These are phyloP conservation scores for Haberlea rhodopensis DNA, from an alignment of 257 asterid species.

Conservation along the genomic window DNA sequence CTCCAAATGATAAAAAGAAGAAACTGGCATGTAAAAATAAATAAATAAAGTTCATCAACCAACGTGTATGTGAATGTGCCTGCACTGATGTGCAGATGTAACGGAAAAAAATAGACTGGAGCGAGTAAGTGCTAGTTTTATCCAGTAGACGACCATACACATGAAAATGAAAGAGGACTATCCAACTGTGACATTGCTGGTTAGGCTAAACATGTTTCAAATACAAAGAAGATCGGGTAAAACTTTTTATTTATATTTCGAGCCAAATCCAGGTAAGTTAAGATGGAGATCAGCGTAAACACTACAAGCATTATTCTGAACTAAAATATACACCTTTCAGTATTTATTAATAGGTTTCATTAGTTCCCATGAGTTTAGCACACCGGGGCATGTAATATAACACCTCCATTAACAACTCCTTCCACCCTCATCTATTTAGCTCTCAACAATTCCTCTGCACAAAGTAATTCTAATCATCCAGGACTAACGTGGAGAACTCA, in stretches of 20 bases:
- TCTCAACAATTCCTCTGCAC: conserved; percentile 13
- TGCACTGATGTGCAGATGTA: conserved; percentile 1
- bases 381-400: too few species aligned
- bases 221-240: neutral
- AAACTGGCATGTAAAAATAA: neutral
- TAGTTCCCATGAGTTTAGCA: conserved; percentile 17
- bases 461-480: neutral
- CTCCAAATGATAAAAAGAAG: conserved; percentile 10
- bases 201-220: conserved; percentile 14
- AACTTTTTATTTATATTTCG: neutral
- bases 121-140: neutral
- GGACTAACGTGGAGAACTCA: conserved; percentile 40
- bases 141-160: conserved; percentile 4
- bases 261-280: conserved; percentile 8
- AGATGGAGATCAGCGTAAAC: conserved; percentile 10
- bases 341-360: conserved; percentile 11
- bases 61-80: neutral
- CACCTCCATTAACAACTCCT: conserved; percentile 15
- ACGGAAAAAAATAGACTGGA: conserved; percentile 12
- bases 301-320: conserved; percentile 17
- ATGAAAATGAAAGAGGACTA: conserved; percentile 4
- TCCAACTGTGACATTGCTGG: neutral
- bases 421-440: conserved; percentile 3
- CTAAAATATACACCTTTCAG: conserved; percentile 4
- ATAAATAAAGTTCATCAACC: conserved; percentile 6